A percentile compares a stretch with the other conserved stretches of the same genome.
Conservation (phyloP, 768 basidiomycete species). For the Podaxis mareebaensis region DNA sequence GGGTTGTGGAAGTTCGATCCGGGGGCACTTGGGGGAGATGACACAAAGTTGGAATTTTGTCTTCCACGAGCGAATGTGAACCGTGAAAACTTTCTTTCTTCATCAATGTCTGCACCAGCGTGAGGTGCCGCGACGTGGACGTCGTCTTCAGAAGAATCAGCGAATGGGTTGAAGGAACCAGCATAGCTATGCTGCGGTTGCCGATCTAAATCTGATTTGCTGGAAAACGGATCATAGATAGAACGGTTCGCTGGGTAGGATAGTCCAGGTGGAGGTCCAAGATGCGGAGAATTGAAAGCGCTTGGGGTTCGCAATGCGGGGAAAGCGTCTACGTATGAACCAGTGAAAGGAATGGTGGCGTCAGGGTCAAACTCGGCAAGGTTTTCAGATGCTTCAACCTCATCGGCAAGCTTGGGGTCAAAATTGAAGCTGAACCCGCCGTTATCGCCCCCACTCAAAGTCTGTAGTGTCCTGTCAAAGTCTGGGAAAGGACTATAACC, state of each 20-base stretch:
- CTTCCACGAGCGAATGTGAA: slow-evolving; percentile 81
- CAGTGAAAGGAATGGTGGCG: slow-evolving; percentile 57
- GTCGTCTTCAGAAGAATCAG: slow-evolving; percentile 56
- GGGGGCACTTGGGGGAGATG: slow-evolving; percentile 56
- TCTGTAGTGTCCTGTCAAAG: slow-evolving; percentile 81
- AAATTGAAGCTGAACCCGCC: slow-evolving; percentile 86
- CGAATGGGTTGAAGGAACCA: slow-evolving; percentile 83
- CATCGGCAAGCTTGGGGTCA: slow-evolving; percentile 72
- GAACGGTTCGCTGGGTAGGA: slow-evolving; percentile 50
- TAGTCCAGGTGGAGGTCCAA: slow-evolving; percentile 52
- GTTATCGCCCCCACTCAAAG: slow-evolving; percentile 62
- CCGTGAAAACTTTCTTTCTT: slow-evolving; percentile 75
- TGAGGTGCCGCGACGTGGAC: slow-evolving; percentile 26
- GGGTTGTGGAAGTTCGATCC: slow-evolving; percentile 42
- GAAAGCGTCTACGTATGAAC: slow-evolving; percentile 71
- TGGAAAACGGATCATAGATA: slow-evolving; percentile 50
- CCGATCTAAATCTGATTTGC: slow-evolving; percentile 20
- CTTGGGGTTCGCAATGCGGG: slow-evolving; percentile 53
- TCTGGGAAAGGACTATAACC: slow-evolving; percentile 78
- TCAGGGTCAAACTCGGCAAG: slow-evolving; percentile 55
- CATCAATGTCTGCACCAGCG: slow-evolving; percentile 44
- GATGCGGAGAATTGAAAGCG: slow-evolving; percentile 26
- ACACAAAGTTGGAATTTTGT: slow-evolving; percentile 62
- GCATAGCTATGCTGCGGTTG: slow-evolving; percentile 54
- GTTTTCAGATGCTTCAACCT: slow-evolving; percentile 37